Conservation (phyloP, 768 basidiomycete genomes). For the Hygrophorus russula region DNA sequence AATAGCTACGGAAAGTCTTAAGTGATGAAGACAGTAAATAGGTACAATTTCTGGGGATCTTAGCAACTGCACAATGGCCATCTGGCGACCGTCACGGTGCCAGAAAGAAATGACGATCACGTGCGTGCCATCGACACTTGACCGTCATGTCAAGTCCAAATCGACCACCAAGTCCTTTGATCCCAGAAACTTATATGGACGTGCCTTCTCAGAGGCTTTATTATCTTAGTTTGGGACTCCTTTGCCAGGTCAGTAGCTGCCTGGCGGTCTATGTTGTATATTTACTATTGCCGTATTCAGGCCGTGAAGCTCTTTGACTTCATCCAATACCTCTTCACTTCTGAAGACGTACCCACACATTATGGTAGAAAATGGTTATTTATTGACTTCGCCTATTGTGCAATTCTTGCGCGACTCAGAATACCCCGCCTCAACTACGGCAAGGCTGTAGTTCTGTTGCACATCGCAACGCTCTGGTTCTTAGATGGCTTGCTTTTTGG, state of each 20-base stretch:
- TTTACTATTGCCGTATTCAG: constrained; percentile 24
- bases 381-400: constrained; percentile 52
- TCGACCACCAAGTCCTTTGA: constrained; percentile 29
- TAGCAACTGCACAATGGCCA: no score
- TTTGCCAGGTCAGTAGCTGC: constrained; percentile 51
- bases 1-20: no score
- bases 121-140: background rate
- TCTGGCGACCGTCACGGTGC: no score
- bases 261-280: background rate
- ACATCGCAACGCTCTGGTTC: constrained; percentile 50
- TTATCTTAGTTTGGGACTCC: constrained; percentile 59
- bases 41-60: no score
- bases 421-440: constrained; percentile 67
- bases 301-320: constrained; percentile 71
- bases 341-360: constrained; percentile 28
- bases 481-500: constrained; percentile 65
- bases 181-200: constrained; percentile 66
- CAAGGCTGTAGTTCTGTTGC: constrained; percentile 49
- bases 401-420: constrained; percentile 46
- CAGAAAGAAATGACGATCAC: constrained; percentile 6
- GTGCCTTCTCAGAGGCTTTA: constrained; percentile 75
- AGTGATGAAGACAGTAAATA: no score
- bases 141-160: constrained; percentile 12
- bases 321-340: constrained; percentile 39
- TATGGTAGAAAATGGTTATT: constrained; percentile 60